Evolutionary conservation across 148 eudicot genomes (phyloP).

Genomic region (Chenopodium album): DNA sequence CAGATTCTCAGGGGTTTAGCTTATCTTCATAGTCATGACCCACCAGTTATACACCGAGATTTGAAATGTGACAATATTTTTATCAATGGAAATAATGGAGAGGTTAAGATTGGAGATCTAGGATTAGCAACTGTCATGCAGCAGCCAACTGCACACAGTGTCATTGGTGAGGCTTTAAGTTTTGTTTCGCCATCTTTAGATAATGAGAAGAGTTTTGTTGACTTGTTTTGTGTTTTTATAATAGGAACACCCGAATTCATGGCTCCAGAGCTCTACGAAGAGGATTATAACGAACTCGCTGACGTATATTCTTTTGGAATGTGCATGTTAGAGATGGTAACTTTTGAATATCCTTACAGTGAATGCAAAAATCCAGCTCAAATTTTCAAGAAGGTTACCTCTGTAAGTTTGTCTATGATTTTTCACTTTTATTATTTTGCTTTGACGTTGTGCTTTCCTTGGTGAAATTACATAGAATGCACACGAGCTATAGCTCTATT

Average conservation of each 20-base stretch:
- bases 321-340: constrained; percentile 92
- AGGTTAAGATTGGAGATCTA: constrained; percentile 89
- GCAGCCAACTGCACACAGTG: constrained; percentile 72
- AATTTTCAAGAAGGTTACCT: constrained; percentile 73
- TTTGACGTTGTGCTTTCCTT: not conserved
- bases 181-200: not conserved
- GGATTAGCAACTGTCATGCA: constrained; percentile 84
- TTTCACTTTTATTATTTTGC: not conserved
- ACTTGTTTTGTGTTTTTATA: constrained; percentile 9
- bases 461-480: not conserved
- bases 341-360: constrained; percentile 76
- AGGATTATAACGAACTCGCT: constrained; percentile 78
- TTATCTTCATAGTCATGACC: constrained; percentile 81
- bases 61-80: constrained; percentile 92
- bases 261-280: constrained; percentile 97
- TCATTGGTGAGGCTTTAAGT: constrained; percentile 56
- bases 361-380: constrained; percentile 93
- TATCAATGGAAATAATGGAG: constrained; percentile 84
- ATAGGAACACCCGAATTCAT: constrained; percentile 88
- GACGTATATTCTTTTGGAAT: constrained; percentile 92
- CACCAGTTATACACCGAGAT: constrained; percentile 79
- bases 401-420: constrained; percentile 44
- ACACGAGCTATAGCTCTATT: not conserved
- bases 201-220: constrained; percentile 14
- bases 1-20: constrained; percentile 82